These are phyloP conservation scores for Wilcoxina mikolae DNA, from an alignment of 495 filamentous ascomycete species.

Conservation along the genomic window DNA sequence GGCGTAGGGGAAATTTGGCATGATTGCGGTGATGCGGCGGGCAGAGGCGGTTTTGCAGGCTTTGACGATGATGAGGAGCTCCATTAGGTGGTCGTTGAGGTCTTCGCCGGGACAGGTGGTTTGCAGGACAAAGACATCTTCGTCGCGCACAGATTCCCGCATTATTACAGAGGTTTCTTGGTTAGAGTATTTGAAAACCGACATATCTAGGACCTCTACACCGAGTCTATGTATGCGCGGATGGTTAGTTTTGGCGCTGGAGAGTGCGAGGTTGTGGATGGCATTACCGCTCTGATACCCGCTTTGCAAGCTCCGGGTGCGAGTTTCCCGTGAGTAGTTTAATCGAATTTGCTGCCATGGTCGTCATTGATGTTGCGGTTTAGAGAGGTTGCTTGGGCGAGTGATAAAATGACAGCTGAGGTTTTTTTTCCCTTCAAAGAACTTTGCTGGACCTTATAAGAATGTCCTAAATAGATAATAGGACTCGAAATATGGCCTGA, in stretches of 20 bases:
- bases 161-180: slow-evolving; percentile 96
- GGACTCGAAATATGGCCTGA: no score
- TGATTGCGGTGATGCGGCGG: slow-evolving; percentile 75
- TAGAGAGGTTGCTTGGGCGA: neutral
- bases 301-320: slow-evolving; percentile 79
- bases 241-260: neutral
- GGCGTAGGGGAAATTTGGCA: slow-evolving; percentile 94
- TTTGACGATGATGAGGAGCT: slow-evolving; percentile 96
- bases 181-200: slow-evolving; percentile 96
- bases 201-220: slow-evolving; percentile 82
- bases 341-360: slow-evolving; percentile 58
- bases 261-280: neutral
- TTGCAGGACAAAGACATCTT: slow-evolving; percentile 96
- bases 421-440: no score
- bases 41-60: slow-evolving; percentile 91
- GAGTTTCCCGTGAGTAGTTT: slow-evolving; percentile 93
- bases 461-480: no score
- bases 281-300: slow-evolving; percentile 74
- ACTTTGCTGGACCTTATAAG: no score
- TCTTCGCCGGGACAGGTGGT: slow-evolving; percentile 91
- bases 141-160: slow-evolving; percentile 89
- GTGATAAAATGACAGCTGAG: neutral
- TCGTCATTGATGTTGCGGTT: neutral
- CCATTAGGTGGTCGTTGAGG: slow-evolving; percentile 98
- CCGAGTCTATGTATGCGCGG: slow-evolving; percentile 49